These are phyloP conservation scores for Scheffersomyces amazonensis DNA, from an alignment of 805 yeast species.

Conservation along the genomic window DNA sequence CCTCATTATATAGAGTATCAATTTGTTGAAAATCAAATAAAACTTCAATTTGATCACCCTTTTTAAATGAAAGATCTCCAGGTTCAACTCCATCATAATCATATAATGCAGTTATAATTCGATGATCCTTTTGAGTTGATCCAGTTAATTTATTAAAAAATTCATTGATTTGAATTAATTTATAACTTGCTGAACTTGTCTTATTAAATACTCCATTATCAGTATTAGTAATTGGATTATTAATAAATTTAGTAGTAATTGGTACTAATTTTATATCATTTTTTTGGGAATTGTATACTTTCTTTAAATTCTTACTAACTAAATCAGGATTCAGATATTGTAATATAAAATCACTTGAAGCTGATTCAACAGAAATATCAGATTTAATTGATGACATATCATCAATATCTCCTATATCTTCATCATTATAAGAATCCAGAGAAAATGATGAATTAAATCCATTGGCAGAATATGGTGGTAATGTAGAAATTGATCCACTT, in stretches of 20 bases:
- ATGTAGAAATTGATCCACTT: constrained; percentile 7
- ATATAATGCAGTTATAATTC: constrained; percentile 10
- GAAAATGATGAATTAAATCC: constrained; percentile 1
- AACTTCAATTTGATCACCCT: constrained; percentile 32
- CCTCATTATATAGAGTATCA: constrained; percentile 15
- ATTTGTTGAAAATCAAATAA: constrained; percentile 27
- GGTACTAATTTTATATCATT: constrained; percentile 33
- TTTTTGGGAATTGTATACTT: constrained; percentile 30
- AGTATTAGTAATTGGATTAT: constrained; percentile 2
- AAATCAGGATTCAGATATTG: constrained; percentile 14
- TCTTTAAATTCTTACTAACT: constrained; percentile 17
- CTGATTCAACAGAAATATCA: constrained; percentile 6
- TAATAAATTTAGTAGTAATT: constrained; percentile 9
- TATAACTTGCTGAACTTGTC: constrained; percentile 20
- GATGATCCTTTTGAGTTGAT: constrained; percentile 5
- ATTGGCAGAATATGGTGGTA: not conserved
- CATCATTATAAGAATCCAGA: constrained; percentile 8
- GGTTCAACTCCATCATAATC: constrained; percentile 30
- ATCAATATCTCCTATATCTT: constrained; percentile 8
- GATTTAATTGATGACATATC: constrained; percentile 5
- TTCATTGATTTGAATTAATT: constrained; percentile 18
- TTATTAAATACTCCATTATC: constrained; percentile 9
- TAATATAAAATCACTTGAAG: constrained; percentile 13
- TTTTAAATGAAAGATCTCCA: constrained; percentile 35
- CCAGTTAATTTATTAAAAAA: constrained; percentile 18